A percentile compares a stretch with the other conserved stretches of the same genome.
Evolutionary conservation across 1,139 yeast genomes (phyloP).

Genomic region (Taphrina pruni): DNA sequence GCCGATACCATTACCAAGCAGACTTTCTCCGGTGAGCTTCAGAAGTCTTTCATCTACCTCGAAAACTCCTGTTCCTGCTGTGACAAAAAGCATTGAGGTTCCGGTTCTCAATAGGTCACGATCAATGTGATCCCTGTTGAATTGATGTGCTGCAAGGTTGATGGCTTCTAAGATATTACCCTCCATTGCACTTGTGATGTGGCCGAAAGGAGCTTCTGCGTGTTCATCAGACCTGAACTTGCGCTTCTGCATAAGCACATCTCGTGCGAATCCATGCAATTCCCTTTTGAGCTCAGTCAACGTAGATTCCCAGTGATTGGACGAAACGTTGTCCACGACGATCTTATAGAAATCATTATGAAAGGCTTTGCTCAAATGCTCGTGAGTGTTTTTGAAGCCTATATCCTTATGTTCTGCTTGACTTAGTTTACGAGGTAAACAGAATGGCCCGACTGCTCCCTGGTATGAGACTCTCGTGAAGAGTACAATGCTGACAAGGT

Average conservation of each 20-base stretch:
- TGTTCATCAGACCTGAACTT: slow-evolving; percentile 25
- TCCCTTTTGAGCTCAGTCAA: slow-evolving; percentile 87
- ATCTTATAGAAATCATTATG: slow-evolving; percentile 79
- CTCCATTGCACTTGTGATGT: slow-evolving; percentile 79
- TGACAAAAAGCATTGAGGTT: slow-evolving; percentile 78
- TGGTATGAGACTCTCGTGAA: slow-evolving; percentile 74
- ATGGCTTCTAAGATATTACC: slow-evolving; percentile 89
- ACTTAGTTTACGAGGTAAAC: slow-evolving; percentile 12
- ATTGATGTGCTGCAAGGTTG: slow-evolving; percentile 77
- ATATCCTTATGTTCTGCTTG: slow-evolving; percentile 5
- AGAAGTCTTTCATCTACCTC: slow-evolving; percentile 87
- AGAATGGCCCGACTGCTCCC: slow-evolving; percentile 34
- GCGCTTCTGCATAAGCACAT: slow-evolving; percentile 59
- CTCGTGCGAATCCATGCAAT: slow-evolving; percentile 80
- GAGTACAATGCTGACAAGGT: slow-evolving; percentile 85
- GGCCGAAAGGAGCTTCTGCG: slow-evolving; percentile 51
- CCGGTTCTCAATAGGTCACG: slow-evolving; percentile 87
- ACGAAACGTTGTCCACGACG: slow-evolving; percentile 84
- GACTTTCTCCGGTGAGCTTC: slow-evolving; percentile 73
- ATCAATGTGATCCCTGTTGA: slow-evolving; percentile 80
- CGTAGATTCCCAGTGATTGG: slow-evolving; percentile 74
- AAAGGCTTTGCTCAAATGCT: slow-evolving; percentile 19
- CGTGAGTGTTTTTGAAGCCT: slow-evolving; percentile 1
- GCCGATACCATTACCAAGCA: slow-evolving; percentile 79
- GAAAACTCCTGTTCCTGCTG: slow-evolving; percentile 92